A percentile compares a stretch with the other conserved stretches of the same genome.
phyloP scores from a whole-genome alignment of 352 stramenopile genomes.

The Blastocystis sp. region DNA sequence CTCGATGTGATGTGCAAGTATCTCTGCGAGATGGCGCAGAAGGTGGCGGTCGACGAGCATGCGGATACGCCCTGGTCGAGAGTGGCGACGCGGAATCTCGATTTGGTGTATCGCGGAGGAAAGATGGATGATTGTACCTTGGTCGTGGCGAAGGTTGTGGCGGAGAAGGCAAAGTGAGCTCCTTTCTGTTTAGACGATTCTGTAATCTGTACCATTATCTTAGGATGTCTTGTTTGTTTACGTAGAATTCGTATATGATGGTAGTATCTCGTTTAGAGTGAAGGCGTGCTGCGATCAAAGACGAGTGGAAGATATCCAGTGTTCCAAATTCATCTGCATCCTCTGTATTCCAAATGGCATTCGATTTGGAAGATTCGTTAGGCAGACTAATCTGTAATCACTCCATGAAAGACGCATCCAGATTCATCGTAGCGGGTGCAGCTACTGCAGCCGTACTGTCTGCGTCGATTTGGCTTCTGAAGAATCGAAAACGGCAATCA shows the following conservation, averaged over 20 bases:
- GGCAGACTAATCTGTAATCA: too few relatives aligned
- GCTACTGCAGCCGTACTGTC: neutral
- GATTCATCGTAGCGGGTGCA: neutral
- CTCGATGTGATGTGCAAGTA: conserved; percentile 56
- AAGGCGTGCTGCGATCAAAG: too few relatives aligned
- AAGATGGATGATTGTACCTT: conserved; percentile 57
- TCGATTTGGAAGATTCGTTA: too few relatives aligned
- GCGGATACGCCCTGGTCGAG: conserved; percentile 51
- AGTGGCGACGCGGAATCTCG: conserved; percentile 28
- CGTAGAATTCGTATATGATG: too few relatives aligned
- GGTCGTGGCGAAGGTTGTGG: conserved; percentile 54
- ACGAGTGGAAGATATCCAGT: too few relatives aligned
- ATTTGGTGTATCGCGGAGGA: conserved; percentile 54
- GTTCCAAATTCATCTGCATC: too few relatives aligned
- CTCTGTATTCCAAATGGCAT: too few relatives aligned
- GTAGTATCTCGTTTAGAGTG: too few relatives aligned
- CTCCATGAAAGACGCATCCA: neutral
- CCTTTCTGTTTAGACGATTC: conserved; percentile 17
- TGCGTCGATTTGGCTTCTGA: neutral
- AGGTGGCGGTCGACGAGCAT: conserved; percentile 14
- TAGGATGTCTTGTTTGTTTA: conserved; percentile 16
- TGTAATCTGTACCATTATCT: conserved; percentile 49
- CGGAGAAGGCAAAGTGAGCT: conserved; percentile 50
- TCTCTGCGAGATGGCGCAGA: conserved; percentile 52
- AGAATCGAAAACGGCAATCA: neutral